Percentiles rank a stretch among this genome's conserved stretches.
Conservation (phyloP, 2,329 filamentous ascomycete genomes). For the Sclerotinia spermophila region DNA sequence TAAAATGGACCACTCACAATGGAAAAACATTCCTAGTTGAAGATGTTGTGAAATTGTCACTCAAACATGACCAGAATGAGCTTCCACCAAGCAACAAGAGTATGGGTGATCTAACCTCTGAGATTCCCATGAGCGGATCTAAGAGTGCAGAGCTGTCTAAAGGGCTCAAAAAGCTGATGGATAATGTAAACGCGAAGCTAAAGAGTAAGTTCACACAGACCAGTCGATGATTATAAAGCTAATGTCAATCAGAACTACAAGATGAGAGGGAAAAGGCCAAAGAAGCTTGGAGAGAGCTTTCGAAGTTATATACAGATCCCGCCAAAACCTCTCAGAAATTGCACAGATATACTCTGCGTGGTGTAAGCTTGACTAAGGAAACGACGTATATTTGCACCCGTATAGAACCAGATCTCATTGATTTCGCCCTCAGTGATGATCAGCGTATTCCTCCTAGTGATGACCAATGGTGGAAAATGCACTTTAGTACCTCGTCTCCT, state of each 20-base stretch:
- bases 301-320: constrained; percentile 40
- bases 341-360: constrained; percentile 48
- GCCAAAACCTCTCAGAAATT: constrained; percentile 27
- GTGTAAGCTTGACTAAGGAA: constrained; percentile 47
- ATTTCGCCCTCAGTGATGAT: constrained; percentile 40
- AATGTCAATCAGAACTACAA: constrained; percentile 31
- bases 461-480: constrained; percentile 57
- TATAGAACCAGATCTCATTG: constrained; percentile 42
- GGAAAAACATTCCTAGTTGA: constrained; percentile 33
- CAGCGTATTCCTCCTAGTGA: constrained; percentile 25
- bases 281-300: constrained; percentile 38
- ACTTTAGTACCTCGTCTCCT: constrained; percentile 41
- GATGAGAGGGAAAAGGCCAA: constrained; percentile 34
- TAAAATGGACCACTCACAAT: constrained; percentile 21
- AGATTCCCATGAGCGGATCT: constrained; percentile 17
- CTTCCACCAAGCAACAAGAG: not conserved
- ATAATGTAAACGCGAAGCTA: constrained; percentile 37
- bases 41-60: constrained; percentile 33
- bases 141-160: constrained; percentile 27
- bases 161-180: constrained; percentile 32
- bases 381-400: constrained; percentile 50
- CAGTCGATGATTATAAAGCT: constrained; percentile 11
- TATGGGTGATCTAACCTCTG: not conserved
- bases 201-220: constrained; percentile 25
- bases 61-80: constrained; percentile 33